These are phyloP conservation scores for Tetrapisispora phaffii DNA, from an alignment of 805 yeast species.

Conservation along the genomic window DNA sequence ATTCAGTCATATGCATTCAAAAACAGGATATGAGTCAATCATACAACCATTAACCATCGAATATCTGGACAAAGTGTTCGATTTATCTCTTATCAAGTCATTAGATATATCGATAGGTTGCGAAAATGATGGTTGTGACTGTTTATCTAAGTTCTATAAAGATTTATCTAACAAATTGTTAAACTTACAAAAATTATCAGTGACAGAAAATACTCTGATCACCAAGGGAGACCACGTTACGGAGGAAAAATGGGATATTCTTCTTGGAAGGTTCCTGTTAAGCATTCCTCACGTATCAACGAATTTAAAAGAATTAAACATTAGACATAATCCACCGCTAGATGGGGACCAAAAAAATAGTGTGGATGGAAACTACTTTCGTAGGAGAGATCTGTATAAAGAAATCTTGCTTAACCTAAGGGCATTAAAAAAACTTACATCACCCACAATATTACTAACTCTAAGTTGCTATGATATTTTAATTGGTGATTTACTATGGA, in stretches of 20 bases:
- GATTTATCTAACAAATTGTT: conserved; percentile 29
- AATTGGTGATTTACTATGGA: conserved; percentile 65
- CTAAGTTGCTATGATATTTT: conserved; percentile 61
- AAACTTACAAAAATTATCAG: conserved; percentile 17
- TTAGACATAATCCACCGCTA: conserved; percentile 50
- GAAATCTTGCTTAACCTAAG: conserved; percentile 38
- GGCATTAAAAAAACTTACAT: conserved; percentile 36
- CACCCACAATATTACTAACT: conserved; percentile 52
- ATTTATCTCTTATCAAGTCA: conserved; percentile 27
- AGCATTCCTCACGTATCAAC: conserved; percentile 26
- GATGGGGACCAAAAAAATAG: conserved; percentile 54
- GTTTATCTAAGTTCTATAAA: conserved; percentile 36
- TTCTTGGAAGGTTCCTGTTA: conserved; percentile 35
- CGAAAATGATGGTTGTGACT: conserved; percentile 37
- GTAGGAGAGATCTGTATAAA: conserved; percentile 46
- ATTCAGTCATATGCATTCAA: conserved; percentile 39
- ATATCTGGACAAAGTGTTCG: conserved; percentile 27
- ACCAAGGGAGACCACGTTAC: conserved; percentile 35
- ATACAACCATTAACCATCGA: conserved; percentile 25
- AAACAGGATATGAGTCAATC: conserved; percentile 32
- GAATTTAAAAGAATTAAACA: conserved; percentile 34
- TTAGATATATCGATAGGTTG: conserved; percentile 50
- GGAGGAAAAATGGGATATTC: conserved; percentile 46
- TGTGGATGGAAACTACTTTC: conserved; percentile 60
- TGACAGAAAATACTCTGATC: conserved; percentile 30